Evolutionary conservation across 345 rosid species (phyloP).

Genomic region (Salix viminalis): DNA sequence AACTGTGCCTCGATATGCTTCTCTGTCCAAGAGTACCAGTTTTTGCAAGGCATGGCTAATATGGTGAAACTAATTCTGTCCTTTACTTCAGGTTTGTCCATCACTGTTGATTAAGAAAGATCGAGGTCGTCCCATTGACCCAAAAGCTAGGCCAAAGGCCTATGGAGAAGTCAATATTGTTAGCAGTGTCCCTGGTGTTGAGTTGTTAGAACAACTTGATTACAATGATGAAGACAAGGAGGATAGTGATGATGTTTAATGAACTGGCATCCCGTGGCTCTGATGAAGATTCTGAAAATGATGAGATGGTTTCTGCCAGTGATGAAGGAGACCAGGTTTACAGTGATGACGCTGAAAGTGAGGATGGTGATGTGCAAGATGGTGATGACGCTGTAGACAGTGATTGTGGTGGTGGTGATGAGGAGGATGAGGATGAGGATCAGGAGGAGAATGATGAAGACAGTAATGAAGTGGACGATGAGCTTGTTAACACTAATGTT

Average conservation of each 20-base stretch:
- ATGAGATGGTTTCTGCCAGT: slow-evolving; percentile 14
- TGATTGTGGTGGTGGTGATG: background rate
- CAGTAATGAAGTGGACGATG: background rate
- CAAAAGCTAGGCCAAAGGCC: slow-evolving; percentile 75
- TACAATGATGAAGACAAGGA: slow-evolving; percentile 35
- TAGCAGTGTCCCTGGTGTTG: slow-evolving; percentile 65
- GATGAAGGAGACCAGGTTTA: slow-evolving; percentile 38
- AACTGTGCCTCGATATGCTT: background rate
- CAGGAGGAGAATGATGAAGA: slow-evolving; percentile 17
- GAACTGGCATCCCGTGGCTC: slow-evolving; percentile 29
- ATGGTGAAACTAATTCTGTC: slow-evolving; percentile 5
- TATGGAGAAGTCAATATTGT: slow-evolving; percentile 67
- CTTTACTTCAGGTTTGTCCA: slow-evolving; percentile 65
- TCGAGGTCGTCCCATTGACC: slow-evolving; percentile 75
- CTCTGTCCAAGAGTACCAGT: background rate
- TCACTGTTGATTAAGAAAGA: slow-evolving; percentile 88
- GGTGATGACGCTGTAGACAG: slow-evolving; percentile 27
- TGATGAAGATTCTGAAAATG: slow-evolving; percentile 27
- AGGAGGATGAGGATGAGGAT: slow-evolving; percentile 16
- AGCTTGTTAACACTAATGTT: slow-evolving; percentile 24
- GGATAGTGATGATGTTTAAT: slow-evolving; percentile 23
- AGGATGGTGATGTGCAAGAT: slow-evolving; percentile 29
- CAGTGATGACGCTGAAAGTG: slow-evolving; percentile 26
- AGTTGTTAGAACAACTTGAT: slow-evolving; percentile 48
- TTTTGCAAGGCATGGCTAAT: background rate